Evolutionary conservation across 2,329 filamentous ascomycete species (phyloP).

Genomic region (Simplicillium sp.): DNA sequence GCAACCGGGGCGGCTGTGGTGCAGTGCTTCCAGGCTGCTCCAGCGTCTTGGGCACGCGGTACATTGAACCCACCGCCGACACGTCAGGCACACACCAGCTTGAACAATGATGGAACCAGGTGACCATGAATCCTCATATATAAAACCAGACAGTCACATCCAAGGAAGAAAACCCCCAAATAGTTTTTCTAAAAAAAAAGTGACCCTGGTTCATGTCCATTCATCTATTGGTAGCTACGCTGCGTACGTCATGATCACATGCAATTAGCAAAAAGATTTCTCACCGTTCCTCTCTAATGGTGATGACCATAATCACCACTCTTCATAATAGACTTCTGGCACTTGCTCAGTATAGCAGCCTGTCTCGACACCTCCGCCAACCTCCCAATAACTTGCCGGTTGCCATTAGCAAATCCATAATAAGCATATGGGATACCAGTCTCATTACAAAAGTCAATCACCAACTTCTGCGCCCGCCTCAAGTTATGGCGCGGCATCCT

Average conservation of each 20-base stretch:
- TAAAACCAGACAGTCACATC: too few relatives aligned
- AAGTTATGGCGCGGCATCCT: conserved; percentile 80
- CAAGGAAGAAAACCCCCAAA: too few relatives aligned
- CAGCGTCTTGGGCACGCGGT: too few relatives aligned
- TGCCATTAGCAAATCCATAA: conserved; percentile 77
- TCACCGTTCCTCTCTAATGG: neutral
- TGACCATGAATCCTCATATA: too few relatives aligned
- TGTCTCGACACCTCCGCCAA: conserved; percentile 74
- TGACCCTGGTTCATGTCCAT: neutral
- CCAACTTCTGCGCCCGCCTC: conserved; percentile 62
- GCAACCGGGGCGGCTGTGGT: too few relatives aligned
- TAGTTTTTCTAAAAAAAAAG: neutral
- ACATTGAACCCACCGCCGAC: too few relatives aligned
- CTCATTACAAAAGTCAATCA: conserved; percentile 73
- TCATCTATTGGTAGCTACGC: neutral
- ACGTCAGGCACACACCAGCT: too few relatives aligned
- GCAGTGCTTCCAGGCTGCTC: too few relatives aligned
- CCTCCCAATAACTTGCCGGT: conserved; percentile 67
- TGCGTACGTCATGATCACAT: neutral
- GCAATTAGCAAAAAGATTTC: neutral
- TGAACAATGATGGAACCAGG: too few relatives aligned
- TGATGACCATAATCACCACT: conserved; percentile 14
- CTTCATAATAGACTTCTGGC: conserved; percentile 43
- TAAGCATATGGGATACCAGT: conserved; percentile 77
- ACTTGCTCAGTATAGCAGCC: conserved; percentile 67